Percentiles rank a stretch among this genome's conserved stretches.
Conservation (phyloP, 2,329 filamentous ascomycete species). For the Pestalotiopsis sp. region DNA sequence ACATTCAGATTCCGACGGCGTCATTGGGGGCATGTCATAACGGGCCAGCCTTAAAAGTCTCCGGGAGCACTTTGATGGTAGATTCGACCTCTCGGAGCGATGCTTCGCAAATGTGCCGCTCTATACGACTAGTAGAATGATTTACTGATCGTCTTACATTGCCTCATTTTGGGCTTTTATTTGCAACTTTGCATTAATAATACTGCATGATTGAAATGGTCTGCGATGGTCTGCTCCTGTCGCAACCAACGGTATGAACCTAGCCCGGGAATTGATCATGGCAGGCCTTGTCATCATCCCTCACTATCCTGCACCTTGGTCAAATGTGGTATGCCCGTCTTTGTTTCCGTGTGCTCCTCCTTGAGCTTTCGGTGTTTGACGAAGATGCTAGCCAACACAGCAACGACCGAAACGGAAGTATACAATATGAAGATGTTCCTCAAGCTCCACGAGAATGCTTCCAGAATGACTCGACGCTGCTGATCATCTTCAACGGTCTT, state of each 20-base stretch:
- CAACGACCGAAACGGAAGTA: constrained; percentile 40
- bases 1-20: too few species aligned
- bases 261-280: not conserved
- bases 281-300: not conserved
- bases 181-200: not conserved
- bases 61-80: too few species aligned
- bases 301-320: constrained; percentile 1
- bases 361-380: constrained; percentile 46
- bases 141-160: not conserved
- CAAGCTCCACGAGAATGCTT: constrained; percentile 51
- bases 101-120: not conserved
- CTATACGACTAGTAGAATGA: not conserved
- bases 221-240: too few species aligned
- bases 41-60: too few species aligned
- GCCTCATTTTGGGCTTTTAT: not conserved
- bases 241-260: too few species aligned
- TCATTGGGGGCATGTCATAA: too few species aligned
- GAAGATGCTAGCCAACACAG: constrained; percentile 44
- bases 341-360: constrained; percentile 52
- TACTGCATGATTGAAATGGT: not conserved
- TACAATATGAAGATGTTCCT: constrained; percentile 52
- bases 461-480: constrained; percentile 41
- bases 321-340: constrained; percentile 41
- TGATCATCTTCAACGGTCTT: constrained; percentile 36
- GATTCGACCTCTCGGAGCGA: too few species aligned